Base-by-base conservation (phyloP, 2,329 filamentous ascomycete species). In the Dryadomyces sulphureus region DNA sequence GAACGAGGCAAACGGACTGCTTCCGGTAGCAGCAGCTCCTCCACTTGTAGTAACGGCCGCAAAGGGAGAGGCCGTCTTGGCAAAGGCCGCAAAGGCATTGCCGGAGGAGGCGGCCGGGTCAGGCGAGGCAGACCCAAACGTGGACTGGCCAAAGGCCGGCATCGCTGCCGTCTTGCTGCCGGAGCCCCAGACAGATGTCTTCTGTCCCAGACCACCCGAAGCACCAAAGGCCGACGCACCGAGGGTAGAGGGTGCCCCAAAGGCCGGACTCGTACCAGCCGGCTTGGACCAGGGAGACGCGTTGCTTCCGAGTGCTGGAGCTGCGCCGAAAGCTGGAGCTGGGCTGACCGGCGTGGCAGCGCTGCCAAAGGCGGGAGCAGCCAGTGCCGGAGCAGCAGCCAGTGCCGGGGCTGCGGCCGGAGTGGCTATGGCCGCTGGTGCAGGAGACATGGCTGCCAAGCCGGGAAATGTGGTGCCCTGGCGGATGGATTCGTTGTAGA, bases 401-500 rank as follows among this genome's bases (percentile, higher is more conserved):
- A 56, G 51, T 46, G 39, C 16, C 9, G 11, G 19, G 21, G 45
- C 45, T 2, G 62, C 61, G 48, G 68, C 65, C 27, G 66, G n/a
- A n/a, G n/a, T n/a, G n/a, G n/a, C n/a, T n/a, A n/a, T n/a, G n/a
- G n/a, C n/a, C n/a, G n/a, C n/a, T n/a, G n/a, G n/a, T n/a, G n/a
- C n/a, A n/a, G n/a, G n/a, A n/a, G n/a, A n/a, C n/a, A n/a, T 66
- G 39, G 64, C 66, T 36, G 71, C 66, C 52, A 95, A 67, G 5
- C 83, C 84, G 36, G 81, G 74, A 60, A 88, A 96, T 0, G 77
- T 75, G 7, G 76, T 77, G 4, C 80, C 80, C 54, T 81, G 69
- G 49, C 81, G 77, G 50, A 98, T 79, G 2, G 90, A 88, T 38
- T 93, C 87, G 32, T 83, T 77, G 63, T 95, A 95, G 19, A 96